Evolutionary conservation across 176 grass and related monocot genomes (phyloP).

Genomic region (Chrysopogon serrulatus): DNA sequence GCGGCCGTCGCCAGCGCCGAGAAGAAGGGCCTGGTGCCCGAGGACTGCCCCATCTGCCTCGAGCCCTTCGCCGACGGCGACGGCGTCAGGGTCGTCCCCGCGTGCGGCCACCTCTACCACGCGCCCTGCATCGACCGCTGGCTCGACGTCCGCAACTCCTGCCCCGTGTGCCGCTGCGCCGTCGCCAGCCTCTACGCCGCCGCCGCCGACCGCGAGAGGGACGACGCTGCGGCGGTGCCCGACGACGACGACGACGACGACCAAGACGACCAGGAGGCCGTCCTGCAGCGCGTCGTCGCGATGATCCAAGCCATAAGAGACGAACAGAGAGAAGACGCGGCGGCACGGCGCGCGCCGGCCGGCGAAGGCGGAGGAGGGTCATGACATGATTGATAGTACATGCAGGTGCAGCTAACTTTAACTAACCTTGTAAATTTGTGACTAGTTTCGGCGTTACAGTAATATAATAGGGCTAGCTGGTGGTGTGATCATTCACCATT

Average conservation of each 20-base stretch:
- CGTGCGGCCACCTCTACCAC: slow-evolving; percentile 67
- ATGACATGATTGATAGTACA: background rate
- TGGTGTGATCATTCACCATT: background rate
- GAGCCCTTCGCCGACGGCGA: slow-evolving; percentile 45
- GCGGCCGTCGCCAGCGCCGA: background rate
- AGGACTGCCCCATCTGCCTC: slow-evolving; percentile 66
- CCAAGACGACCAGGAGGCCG: slow-evolving; percentile 35
- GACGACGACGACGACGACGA: background rate
- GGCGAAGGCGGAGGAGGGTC: background rate
- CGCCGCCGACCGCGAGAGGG: background rate
- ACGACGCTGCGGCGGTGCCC: background rate
- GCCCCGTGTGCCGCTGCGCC: slow-evolving; percentile 59
- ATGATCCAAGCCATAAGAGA: slow-evolving; percentile 51
- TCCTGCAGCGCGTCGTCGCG: slow-evolving; percentile 45
- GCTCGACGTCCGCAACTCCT: slow-evolving; percentile 55
- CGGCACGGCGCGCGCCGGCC: background rate
- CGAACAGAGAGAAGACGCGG: slow-evolving; percentile 18
- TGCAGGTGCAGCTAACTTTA: slow-evolving; percentile 40
- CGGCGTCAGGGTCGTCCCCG: slow-evolving; percentile 61
- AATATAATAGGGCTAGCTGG: background rate
- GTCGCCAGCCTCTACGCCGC: slow-evolving; percentile 28
- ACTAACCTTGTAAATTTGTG: slow-evolving; percentile 24
- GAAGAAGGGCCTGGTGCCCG: slow-evolving; percentile 8
- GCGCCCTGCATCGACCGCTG: slow-evolving; percentile 66
- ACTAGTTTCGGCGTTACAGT: background rate